phyloP scores from a whole-genome alignment of 192 early-diverging fungal species.

The Phycomyces blakesleeanus region DNA sequence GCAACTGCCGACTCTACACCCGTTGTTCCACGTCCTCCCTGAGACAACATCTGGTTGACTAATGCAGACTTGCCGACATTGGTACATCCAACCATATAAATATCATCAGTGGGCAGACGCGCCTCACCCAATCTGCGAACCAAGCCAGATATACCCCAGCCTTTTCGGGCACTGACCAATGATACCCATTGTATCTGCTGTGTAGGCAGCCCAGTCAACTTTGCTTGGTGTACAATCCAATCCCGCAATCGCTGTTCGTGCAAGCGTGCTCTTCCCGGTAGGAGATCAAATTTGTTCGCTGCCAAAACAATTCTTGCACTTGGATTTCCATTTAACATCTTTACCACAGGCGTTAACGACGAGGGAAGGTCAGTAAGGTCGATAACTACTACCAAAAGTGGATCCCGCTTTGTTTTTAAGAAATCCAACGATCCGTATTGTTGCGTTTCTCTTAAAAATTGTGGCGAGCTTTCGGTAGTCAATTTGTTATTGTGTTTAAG shows the following conservation, averaged over 20 bases:
- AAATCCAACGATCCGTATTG: slow-evolving; percentile 51
- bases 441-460: slow-evolving; percentile 40
- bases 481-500: slow-evolving; percentile 53
- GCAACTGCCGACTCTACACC: background rate
- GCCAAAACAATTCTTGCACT: slow-evolving; percentile 51
- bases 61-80: slow-evolving; percentile 80
- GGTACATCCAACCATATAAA: slow-evolving; percentile 69
- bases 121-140: slow-evolving; percentile 39
- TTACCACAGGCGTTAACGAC: slow-evolving; percentile 47
- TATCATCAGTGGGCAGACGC: slow-evolving; percentile 43
- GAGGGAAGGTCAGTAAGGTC: slow-evolving; percentile 70
- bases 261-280: slow-evolving; percentile 46
- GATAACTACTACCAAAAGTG: slow-evolving; percentile 55
- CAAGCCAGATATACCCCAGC: slow-evolving; percentile 49
- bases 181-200: slow-evolving; percentile 37
- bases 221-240: slow-evolving; percentile 48
- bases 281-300: slow-evolving; percentile 69
- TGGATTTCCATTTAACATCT: slow-evolving; percentile 36
- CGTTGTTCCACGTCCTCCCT: slow-evolving; percentile 37
- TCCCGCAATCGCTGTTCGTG: slow-evolving; percentile 49
- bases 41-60: slow-evolving; percentile 59
- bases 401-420: slow-evolving; percentile 46
- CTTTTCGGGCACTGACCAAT: slow-evolving; percentile 60
- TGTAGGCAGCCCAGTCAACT: slow-evolving; percentile 33
- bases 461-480: slow-evolving; percentile 5